Evolutionary conservation across 2,329 filamentous ascomycete species (phyloP), one percentile per base, ranked within the genome.

Genomic region (Lithohypha guttulata): DNA sequence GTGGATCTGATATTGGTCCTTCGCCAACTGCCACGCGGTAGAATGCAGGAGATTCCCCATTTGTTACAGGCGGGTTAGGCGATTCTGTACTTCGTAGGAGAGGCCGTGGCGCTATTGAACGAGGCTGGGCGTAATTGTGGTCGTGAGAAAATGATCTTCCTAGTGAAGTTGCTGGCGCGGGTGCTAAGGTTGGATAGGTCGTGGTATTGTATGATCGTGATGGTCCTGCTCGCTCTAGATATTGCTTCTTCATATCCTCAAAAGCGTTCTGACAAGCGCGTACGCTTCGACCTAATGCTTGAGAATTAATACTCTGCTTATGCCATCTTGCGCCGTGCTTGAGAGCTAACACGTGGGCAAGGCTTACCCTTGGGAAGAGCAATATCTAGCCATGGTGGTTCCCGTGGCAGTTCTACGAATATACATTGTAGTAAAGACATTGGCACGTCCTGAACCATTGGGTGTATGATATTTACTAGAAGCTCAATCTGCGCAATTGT

Each of bases 381-480:
- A 7, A 51, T 47, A 14, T 52, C 50, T 15, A 41, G 35, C 50
- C 50, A 52, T 39, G 34, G 43, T 14, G 47, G 47, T 25, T 44
- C 37, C 29, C 45, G 42, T 42, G 42, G 38, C 30, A 41, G 31
- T 15, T 46, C 34, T 39, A 30, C 26, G 14, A 46, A 26, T 22
- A 47, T 47, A 18, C 31, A 39, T 27, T 46, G 48, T 18, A 50
- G 34, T 10, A 52, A 41, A 36, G 41, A 49, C 20, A 34, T 22
- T 15, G 46, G 47, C n/a, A 50, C 40, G 39, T 52, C 49, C 19
- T 39, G 39, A 21, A 42, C 43, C 14, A 43, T 34, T 19, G 42
- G 39, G 32, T 52, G 47, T 26, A 52, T 42, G 21, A 52, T 45
- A 31, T 46, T 50, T 42, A 47, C 44, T 40, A 52, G 48, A 29